Evolutionary conservation across 73 alveolate genomes (phyloP), one percentile per base, ranked within the genome.

Genomic region (Paramecium bursaria): DNA sequence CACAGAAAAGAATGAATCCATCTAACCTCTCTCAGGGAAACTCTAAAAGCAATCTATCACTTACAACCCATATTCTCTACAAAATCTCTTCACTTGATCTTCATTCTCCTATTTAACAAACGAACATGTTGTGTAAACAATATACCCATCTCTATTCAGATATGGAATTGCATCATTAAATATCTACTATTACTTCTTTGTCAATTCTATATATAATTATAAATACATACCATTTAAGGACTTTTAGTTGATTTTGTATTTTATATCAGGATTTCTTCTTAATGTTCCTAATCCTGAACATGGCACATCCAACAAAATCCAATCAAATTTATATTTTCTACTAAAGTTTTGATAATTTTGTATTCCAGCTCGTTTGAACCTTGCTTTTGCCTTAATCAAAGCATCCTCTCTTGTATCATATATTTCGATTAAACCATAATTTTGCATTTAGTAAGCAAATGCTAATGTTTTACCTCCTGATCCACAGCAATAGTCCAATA

Each of bases 241-340:
- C 21, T 85, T 91, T 22, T 51, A 48, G 33, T 89, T 76, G 79
- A 92, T 87, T 75, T 91, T 87, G 92, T 94, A 92, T 76, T 90
- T 92, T 53, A 90, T 22, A 82, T 92, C 97, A 48, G 97, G 97
- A 48, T 92, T 90, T 75, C 97, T 90, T 87, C 97, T 87, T 50
- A 92, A 53, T 1, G 91, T 90, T 27, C 97, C 97, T 19, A 93
- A 54, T 6, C 95, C 94, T 35, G 94, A 75, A 52, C 97, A 92
- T 9, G 97, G 97, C 13, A 92, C 97, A 87, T 92, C 97, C 0
- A 88, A 80, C 50, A 92, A 48, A 3, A 92, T 91, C 97, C 97
- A 92, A 87, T 92, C 93, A 74, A 90, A 90, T 76, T 92, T 92
- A 44, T 48, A 53, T 61, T 46, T 75, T 53, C 67, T 90, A 39